Evolutionary conservation across 164 flowering plant genomes (phyloP), one percentile per base, ranked within the genome.

Genomic region (Sedum album): DNA sequence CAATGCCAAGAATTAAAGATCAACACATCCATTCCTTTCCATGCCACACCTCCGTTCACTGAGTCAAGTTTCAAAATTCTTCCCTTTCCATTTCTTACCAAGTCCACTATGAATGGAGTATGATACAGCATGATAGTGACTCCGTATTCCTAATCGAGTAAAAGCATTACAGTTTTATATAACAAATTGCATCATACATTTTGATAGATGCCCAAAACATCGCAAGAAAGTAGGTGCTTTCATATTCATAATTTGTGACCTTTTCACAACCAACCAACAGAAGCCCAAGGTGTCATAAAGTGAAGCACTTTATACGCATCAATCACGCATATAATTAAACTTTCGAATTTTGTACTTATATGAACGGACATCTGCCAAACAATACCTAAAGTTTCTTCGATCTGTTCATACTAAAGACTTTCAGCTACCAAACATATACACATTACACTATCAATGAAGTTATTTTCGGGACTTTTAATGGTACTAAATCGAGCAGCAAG

Each of bases 1-100:
- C 86, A 83, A 28, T 83, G 86, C 86, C 86, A 83, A 18, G 86
- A 53, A 82, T 83, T 81, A 66, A 83, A 83, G 63, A 83, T 74
- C 66, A 81, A 69, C 71, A 78, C 65, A 77, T 83, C 86, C 83
- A 79, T 78, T 25, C 79, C 79, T 63, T 28, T 70, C 86, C 86
- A 83, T 28, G 80, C 76, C 5, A 71, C 55, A 0, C 84, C 84
- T 8, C 30, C 60, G 4, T 28, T 55, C 15, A 83, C 82, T 0
- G 84, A 81, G 64, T 83, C 79, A 1, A 83, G 76, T 77, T 78
- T 77, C 73, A 83, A 61, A 0, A 81, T 79, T 8, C 66, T 38
- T 17, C 83, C 84, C 6, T 0, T 66, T 4, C 31, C 30, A 38
- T 73, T 76, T 0, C 60, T 66, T 0, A 72, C 84, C 6, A 83